Conservation (phyloP, 305 asterid genomes). For the Plantago coronopus region DNA sequence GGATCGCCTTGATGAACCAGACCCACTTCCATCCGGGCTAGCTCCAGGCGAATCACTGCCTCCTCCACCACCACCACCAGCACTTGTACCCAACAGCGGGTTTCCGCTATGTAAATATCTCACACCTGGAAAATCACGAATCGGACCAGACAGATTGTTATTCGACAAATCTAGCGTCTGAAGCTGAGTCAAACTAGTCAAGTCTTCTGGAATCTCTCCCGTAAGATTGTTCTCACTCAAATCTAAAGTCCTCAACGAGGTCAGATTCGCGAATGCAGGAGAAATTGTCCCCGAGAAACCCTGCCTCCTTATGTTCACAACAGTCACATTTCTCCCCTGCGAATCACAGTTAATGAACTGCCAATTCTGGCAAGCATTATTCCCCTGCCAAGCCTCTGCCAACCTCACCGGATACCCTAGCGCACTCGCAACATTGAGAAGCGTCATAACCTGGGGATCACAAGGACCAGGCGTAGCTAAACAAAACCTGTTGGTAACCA, state of each 20-base stretch:
- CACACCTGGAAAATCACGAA: conserved; percentile 50
- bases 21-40: conserved; percentile 29
- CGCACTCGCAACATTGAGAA: conserved; percentile 71
- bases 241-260: conserved; percentile 60
- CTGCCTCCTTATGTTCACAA: conserved; percentile 48
- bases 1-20: conserved; percentile 39
- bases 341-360: conserved; percentile 61
- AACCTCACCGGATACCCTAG: conserved; percentile 62
- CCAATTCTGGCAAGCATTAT: conserved; percentile 67
- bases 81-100: conserved; percentile 48
- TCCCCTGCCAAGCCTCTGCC: conserved; percentile 79
- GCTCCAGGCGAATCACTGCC: conserved; percentile 33
- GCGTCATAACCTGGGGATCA: conserved; percentile 71
- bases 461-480: conserved; percentile 59
- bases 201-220: conserved; percentile 54
- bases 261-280: conserved; percentile 64
- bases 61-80: conserved; percentile 30
- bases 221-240: conserved; percentile 70
- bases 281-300: conserved; percentile 65
- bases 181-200: conserved; percentile 59
- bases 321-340: conserved; percentile 45
- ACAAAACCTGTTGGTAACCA: conserved; percentile 65
- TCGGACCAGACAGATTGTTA: conserved; percentile 63
- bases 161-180: conserved; percentile 70
- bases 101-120: conserved; percentile 48